Evolutionary conservation across 1,139 yeast species (phyloP).

Genomic region (Geotrichum citri-aurantii): DNA sequence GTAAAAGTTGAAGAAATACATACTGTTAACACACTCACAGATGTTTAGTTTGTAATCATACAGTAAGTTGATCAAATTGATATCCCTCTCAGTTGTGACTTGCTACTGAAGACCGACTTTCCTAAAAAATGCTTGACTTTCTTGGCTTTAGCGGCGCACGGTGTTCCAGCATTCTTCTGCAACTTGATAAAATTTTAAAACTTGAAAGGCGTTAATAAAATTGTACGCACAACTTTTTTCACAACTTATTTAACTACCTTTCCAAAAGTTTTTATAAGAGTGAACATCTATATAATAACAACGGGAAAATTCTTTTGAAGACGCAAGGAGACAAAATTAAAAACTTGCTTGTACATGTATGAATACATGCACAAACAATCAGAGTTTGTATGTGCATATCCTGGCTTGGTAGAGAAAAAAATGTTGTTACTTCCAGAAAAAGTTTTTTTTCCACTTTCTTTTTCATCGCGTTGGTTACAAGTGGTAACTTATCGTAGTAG

Average conservation of each 20-base stretch:
- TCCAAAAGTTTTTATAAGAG: background rate
- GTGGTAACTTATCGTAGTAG: background rate
- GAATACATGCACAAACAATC: background rate
- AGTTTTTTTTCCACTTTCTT: background rate
- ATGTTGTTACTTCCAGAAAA: background rate
- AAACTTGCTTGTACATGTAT: background rate
- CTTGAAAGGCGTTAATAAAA: background rate
- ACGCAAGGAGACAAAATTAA: background rate
- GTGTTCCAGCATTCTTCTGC: background rate
- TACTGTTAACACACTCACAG: too few relatives aligned
- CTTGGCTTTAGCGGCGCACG: background rate
- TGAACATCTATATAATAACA: background rate
- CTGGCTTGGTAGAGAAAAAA: background rate
- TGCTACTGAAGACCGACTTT: background rate
- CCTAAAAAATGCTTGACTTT: background rate
- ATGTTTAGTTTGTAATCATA: too few relatives aligned
- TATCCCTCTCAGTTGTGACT: background rate
- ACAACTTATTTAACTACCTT: too few relatives aligned
- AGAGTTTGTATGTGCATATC: background rate
- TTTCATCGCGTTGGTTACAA: background rate
- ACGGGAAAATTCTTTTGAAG: too few relatives aligned
- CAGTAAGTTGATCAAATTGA: too few relatives aligned
- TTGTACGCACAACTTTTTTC: background rate
- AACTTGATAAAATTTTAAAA: background rate
- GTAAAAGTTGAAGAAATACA: too few relatives aligned